Base-by-base conservation (phyloP, 1,139 yeast genomes). In the Tardiomyces depauwii region DNA sequence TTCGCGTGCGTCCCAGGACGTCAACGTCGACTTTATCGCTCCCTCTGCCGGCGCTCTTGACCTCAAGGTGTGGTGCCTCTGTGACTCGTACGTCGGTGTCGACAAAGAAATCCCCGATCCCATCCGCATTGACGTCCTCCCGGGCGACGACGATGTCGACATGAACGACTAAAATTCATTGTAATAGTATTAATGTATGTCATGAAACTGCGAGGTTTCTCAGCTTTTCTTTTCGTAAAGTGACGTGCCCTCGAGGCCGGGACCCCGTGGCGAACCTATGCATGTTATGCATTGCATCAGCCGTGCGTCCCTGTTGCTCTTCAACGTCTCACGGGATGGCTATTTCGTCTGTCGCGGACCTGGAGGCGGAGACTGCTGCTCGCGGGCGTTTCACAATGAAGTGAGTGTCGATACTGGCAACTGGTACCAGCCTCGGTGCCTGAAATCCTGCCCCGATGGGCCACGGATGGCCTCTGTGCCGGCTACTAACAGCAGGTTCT, bases 51-150 rank as follows among this genome's bases (percentile, higher is more conserved):
- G 96, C 0, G 62, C 66, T 7, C 82, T 80, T 48, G 62, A 72
- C 12, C 64, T 88, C 39, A 76, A 80, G 0, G 66, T 87, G 2
- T 89, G 95, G 95, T 81, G 91, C 58, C 76, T 89, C 64, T 84
- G 96, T 64, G 97, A 89, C 59, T 82, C 95, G 0, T 91, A 89
- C 58, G 57, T 86, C 28, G 97, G 88, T 60, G 94, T 88, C 2
- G 98, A 91, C 60, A 86, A 85, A 60, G 96, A 89, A 64, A 72
- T 78, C 18, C 16, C 25, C 1, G 43, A 45, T 3, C 23, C 41
- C 5, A 21, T 41, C 27, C 28, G 16, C 11, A 14, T 7, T 18
- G 21, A 27, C 2, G 39, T 25, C 19, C 11, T 16, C 12, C 19
- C 18, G 10, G 39, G 39, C 11, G 39, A 36, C 11, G 39, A 36